Evolutionary conservation across 2,329 filamentous ascomycete species (phyloP).

Genomic region (Colletotrichum lindemuthianum): DNA sequence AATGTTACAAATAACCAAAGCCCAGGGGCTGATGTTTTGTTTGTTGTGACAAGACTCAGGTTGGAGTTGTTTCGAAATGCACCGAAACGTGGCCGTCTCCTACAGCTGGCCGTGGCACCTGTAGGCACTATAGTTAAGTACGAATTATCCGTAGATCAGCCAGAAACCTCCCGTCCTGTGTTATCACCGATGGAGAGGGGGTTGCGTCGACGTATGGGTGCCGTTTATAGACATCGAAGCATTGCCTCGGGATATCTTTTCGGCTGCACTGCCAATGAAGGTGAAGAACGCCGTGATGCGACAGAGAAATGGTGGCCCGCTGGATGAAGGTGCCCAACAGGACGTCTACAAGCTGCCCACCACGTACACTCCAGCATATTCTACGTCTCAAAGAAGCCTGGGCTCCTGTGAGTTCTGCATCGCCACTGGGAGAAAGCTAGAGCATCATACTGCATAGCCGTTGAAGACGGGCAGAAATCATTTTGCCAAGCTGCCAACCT

Average conservation of each 20-base stretch:
- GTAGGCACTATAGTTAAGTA: too few relatives aligned
- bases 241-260: slow-evolving; percentile 10
- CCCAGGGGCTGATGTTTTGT: not conserved
- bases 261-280: slow-evolving; percentile 15
- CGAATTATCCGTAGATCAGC: too few relatives aligned
- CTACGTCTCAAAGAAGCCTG: not conserved
- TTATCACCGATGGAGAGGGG: not conserved
- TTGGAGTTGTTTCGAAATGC: slow-evolving; percentile 8
- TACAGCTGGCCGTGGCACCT: not conserved
- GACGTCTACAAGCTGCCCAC: too few relatives aligned
- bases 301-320: not conserved
- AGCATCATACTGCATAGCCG: too few relatives aligned
- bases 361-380: not conserved
- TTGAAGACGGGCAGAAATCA: too few relatives aligned
- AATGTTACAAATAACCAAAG: too few relatives aligned
- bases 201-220: not conserved
- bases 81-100: not conserved
- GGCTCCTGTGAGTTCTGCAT: too few relatives aligned
- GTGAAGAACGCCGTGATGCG: not conserved
- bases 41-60: slow-evolving; percentile 5
- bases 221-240: not conserved
- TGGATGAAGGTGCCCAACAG: not conserved
- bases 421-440: too few relatives aligned
- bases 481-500: too few relatives aligned
- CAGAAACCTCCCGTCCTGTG: not conserved